Percentiles rank a stretch among this genome's conserved stretches.
Evolutionary conservation across 2,329 filamentous ascomycete genomes (phyloP).

Genomic region (Penicillium rolfsii): DNA sequence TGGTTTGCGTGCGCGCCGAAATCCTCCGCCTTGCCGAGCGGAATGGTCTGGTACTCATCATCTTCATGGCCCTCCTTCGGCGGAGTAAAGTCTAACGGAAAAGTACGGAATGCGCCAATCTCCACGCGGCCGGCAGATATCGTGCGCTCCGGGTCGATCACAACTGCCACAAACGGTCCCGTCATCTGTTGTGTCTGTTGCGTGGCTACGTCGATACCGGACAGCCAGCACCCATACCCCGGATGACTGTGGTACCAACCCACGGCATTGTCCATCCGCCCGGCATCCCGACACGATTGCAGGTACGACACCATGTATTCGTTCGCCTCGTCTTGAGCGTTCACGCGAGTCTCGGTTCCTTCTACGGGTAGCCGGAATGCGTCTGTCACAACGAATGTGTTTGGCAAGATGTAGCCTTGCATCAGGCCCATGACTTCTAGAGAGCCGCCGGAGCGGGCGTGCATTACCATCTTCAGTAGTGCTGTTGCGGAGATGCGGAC

Average conservation of each 20-base stretch:
- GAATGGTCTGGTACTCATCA: constrained; percentile 63
- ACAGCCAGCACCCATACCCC: constrained; percentile 97
- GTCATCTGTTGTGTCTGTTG: constrained; percentile 85
- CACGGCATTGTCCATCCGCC: constrained; percentile 86
- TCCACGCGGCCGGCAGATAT: constrained; percentile 94
- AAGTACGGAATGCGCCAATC: constrained; percentile 95
- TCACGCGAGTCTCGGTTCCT: constrained; percentile 97
- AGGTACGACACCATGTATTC: constrained; percentile 95
- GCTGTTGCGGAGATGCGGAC: constrained; percentile 93
- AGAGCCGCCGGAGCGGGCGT: constrained; percentile 88
- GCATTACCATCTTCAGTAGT: constrained; percentile 98
- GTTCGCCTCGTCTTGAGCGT: constrained; percentile 92
- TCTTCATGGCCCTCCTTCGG: constrained; percentile 51
- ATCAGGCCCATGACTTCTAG: constrained; percentile 98
- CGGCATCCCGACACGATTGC: constrained; percentile 71
- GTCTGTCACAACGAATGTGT: constrained; percentile 88
- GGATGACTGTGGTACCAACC: constrained; percentile 99
- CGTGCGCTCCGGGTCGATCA: constrained; percentile 94
- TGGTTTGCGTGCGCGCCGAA: constrained; percentile 89
- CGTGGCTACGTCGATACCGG: constrained; percentile 91
- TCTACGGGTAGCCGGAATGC: constrained; percentile 93
- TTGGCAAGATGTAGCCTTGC: constrained; percentile 87
- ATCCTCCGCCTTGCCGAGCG: constrained; percentile 90
- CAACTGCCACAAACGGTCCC: constrained; percentile 92
- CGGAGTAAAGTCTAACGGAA: constrained; percentile 72